Base-by-base conservation (phyloP, 345 rosid genomes). In the Citrus unshiu region DNA sequence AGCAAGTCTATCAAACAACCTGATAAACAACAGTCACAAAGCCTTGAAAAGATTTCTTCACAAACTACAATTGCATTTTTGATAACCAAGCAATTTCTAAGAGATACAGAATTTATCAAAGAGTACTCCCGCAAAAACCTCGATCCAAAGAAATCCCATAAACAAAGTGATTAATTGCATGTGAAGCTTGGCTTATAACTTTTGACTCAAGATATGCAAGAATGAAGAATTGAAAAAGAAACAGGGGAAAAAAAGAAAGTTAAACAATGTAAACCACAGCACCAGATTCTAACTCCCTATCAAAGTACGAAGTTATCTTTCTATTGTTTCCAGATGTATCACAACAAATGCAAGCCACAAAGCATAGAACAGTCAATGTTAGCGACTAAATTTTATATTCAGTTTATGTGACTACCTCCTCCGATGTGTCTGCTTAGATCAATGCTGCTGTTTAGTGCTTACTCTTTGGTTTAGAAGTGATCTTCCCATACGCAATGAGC, bases 401-500 rank as follows among this genome's bases (percentile, higher is more conserved):
- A 18, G 43, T 34, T 30, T 14, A 35, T 39, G 59, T 9, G 59
- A 68, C 58, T 58, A 68, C 68, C 80, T 68, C 64, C 19, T 77
- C 68, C 1, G 59, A 12, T 27, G 57, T 35, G 30, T 68, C 49
- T 43, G 27, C 25, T 67, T 37, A n/a, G 59, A 37, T 27, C 19
- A 58, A 13, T 21, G 14, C 25, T 37, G 68, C 43, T 68, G 43
- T 77, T 77, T 51, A 78, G 24, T 73, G 68, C 74, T 80, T 87
- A 64, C 80, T 83, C 83, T 83, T 79, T 29, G 86, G 78, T 59
- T 82, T 79, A 6, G 81, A 79, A 72, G 83, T 62, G 18, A 85
- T 69, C 88, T 90, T 89, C 24, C 92, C 92, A 81, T 95, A 93
- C 2, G 95, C 97, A 25, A 76, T 70, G 79, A 86, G 91, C 82